These are phyloP conservation scores for Coemansia javaensis DNA, from an alignment of 192 early-diverging fungal genomes.

Conservation along the genomic window DNA sequence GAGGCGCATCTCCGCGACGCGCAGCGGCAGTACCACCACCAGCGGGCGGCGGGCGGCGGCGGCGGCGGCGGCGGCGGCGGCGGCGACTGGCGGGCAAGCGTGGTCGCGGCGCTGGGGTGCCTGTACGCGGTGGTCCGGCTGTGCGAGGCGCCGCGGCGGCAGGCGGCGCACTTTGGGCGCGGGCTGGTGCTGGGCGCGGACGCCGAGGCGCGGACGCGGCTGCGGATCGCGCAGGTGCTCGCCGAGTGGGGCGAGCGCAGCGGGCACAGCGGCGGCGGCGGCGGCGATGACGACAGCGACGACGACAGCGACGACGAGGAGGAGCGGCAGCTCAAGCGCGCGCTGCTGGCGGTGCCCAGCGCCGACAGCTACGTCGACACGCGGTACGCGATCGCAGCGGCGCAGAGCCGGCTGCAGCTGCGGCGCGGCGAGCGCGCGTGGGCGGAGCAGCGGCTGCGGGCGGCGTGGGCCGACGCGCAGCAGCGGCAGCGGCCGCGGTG, in stretches of 20 bases:
- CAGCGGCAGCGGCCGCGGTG: constrained; percentile 20
- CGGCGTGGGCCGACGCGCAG: constrained; percentile 24
- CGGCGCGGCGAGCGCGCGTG: constrained; percentile 22
- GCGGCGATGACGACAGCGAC: not conserved
- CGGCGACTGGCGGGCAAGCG: constrained; percentile 9
- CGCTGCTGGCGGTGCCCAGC: constrained; percentile 25
- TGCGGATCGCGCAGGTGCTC: constrained; percentile 36
- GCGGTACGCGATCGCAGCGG: constrained; percentile 15
- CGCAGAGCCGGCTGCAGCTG: constrained; percentile 29
- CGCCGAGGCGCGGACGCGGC: constrained; percentile 33
- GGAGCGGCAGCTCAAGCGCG: constrained; percentile 30
- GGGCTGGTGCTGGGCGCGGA: constrained; percentile 18
- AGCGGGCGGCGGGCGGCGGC: not conserved
- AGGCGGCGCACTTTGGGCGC: constrained; percentile 3
- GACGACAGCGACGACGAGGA: constrained; percentile 14
- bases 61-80: too few relatives aligned
- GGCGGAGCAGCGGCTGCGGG: constrained; percentile 36
- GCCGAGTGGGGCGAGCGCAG: constrained; percentile 18
- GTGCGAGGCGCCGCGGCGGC: constrained; percentile 12
- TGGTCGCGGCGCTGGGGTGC: constrained; percentile 23
- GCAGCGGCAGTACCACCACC: constrained; percentile 4
- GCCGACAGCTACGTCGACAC: constrained; percentile 15
- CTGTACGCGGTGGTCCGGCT: constrained; percentile 28
- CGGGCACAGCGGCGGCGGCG: not conserved
- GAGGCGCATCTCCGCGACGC: constrained; percentile 35